phyloP scores from a whole-genome alignment of 2,329 filamentous ascomycete genomes.

The Botrytis pseudocinerea region DNA sequence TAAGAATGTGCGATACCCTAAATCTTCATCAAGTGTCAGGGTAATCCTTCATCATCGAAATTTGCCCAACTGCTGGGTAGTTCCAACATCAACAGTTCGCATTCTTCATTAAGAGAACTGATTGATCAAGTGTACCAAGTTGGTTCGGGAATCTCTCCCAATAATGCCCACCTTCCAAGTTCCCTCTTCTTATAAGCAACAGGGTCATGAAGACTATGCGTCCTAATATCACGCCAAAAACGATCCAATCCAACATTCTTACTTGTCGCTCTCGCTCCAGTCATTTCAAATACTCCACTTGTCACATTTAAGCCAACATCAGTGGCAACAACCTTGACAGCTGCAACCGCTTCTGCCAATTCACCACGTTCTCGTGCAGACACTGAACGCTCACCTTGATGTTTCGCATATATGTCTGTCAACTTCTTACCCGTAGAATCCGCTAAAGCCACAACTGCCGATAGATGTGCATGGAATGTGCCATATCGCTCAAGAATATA shows the following conservation, averaged over 20 bases:
- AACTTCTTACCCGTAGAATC: conserved; percentile 56
- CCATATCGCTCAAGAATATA: conserved; percentile 66
- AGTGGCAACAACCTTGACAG: conserved; percentile 62
- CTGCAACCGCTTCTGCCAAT: conserved; percentile 62
- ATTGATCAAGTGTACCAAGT: conserved; percentile 57
- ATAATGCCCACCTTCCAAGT: conserved; percentile 56
- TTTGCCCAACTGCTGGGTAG: not conserved
- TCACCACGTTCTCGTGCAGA: conserved; percentile 57
- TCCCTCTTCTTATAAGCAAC: conserved; percentile 68
- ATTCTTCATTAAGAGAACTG: no score
- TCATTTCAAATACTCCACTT: conserved; percentile 63
- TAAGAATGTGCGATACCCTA: not conserved
- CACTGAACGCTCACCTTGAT: conserved; percentile 47
- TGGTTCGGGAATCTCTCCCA: conserved; percentile 53
- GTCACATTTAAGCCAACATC: conserved; percentile 61
- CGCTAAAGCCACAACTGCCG: conserved; percentile 58
- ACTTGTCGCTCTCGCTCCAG: conserved; percentile 58
- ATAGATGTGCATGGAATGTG: conserved; percentile 61
- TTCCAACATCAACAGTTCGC: not conserved
- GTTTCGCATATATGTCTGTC: conserved; percentile 48
- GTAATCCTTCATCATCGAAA: not conserved
- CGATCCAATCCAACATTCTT: conserved; percentile 61
- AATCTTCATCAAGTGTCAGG: not conserved
- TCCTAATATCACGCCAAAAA: conserved; percentile 67
- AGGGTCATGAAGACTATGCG: conserved; percentile 66